A percentile compares a stretch with the other conserved stretches of the same genome.
Conservation (phyloP, 2,329 filamentous ascomycete genomes). For the Diatrype stigma region DNA sequence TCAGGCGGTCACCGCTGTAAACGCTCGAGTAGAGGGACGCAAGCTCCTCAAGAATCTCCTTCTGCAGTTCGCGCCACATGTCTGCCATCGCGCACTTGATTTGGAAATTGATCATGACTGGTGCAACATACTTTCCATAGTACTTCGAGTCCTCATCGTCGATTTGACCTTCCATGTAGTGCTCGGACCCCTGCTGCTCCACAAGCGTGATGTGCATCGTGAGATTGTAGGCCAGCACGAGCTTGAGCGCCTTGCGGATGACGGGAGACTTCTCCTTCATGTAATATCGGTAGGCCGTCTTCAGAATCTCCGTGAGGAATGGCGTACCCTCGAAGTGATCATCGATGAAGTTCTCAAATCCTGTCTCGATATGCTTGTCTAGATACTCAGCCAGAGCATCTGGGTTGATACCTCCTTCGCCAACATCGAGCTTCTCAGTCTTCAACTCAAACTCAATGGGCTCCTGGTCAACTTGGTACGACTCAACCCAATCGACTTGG, state of each 20-base stretch:
- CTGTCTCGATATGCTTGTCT: conserved; percentile 88
- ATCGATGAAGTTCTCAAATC: conserved; percentile 90
- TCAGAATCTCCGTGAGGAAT: conserved; percentile 92
- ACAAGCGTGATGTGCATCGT: conserved; percentile 94
- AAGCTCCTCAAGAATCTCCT: conserved; percentile 91
- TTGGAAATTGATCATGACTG: conserved; percentile 99
- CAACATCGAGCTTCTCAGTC: conserved; percentile 84
- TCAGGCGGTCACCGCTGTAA: conserved; percentile 93
- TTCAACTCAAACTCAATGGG: conserved; percentile 79
- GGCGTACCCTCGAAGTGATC: conserved; percentile 95
- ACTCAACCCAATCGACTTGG: conserved; percentile 90
- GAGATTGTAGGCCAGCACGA: conserved; percentile 92
- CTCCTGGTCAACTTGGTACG: conserved; percentile 60
- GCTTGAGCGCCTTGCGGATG: conserved; percentile 91
- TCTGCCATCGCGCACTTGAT: conserved; percentile 96
- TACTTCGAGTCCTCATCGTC: conserved; percentile 83
- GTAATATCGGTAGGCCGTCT: conserved; percentile 93
- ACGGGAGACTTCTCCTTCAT: conserved; percentile 81
- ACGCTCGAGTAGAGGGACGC: conserved; percentile 93
- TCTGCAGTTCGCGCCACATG: conserved; percentile 97
- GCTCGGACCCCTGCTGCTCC: conserved; percentile 80
- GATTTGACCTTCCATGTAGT: conserved; percentile 74
- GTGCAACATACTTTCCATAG: conserved; percentile 84
- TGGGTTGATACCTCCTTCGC: conserved; percentile 79
- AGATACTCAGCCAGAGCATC: conserved; percentile 85